Evolutionary conservation across 352 stramenopile genomes (phyloP).

Genomic region (Pythium utonaiense): DNA sequence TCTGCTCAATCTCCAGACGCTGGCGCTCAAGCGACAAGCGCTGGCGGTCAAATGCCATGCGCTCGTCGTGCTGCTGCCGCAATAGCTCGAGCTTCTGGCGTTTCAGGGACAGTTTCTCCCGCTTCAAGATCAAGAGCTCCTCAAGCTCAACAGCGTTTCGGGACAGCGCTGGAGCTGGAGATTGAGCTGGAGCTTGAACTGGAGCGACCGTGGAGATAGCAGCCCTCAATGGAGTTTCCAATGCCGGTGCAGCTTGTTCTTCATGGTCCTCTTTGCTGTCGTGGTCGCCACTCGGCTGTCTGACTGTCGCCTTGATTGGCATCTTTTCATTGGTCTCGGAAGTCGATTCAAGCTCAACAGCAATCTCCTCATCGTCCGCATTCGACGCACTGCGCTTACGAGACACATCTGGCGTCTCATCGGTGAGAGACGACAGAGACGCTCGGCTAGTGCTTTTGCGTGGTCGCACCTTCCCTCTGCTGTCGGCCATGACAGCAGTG

Average conservation of each 20-base stretch:
- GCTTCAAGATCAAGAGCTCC: conserved; percentile 31
- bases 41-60: conserved; percentile 30
- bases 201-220: not conserved
- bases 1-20: conserved; percentile 23
- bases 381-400: conserved; percentile 10
- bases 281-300: conserved; percentile 2
- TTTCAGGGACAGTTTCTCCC: conserved; percentile 42
- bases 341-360: conserved; percentile 4
- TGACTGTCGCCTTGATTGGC: not conserved
- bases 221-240: not conserved
- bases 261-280: not conserved
- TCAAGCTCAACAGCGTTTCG: conserved; percentile 9
- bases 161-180: conserved; percentile 1
- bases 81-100: conserved; percentile 38
- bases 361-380: not conserved
- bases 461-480: conserved; percentile 10
- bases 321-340: not conserved
- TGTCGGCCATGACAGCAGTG: conserved; percentile 17
- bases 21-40: conserved; percentile 25
- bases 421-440: conserved; percentile 15
- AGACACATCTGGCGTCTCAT: conserved; percentile 3
- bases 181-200: conserved; percentile 3
- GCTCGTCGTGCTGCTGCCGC: conserved; percentile 33
- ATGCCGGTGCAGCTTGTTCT: not conserved
- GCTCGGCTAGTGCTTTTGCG: conserved; percentile 8